A percentile compares a stretch with the other conserved stretches of the same genome.
phyloP scores from a whole-genome alignment of 495 filamentous ascomycete genomes.

The Halenospora varia region DNA sequence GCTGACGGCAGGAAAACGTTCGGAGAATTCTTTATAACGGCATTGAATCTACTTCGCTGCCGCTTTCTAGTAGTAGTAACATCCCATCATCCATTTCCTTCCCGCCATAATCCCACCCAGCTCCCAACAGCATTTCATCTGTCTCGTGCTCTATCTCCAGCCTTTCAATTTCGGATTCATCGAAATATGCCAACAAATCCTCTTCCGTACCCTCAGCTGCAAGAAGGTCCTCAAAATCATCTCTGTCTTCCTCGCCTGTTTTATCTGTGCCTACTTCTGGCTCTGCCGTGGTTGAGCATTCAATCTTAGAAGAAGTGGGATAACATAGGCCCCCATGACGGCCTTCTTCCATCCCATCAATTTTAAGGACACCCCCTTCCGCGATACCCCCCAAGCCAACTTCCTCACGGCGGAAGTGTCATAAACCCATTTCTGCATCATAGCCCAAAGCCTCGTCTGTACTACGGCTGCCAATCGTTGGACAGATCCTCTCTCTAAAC shows the following conservation, averaged over 20 bases:
- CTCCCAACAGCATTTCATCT: slow-evolving; percentile 19
- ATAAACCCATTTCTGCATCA: slow-evolving; percentile 20
- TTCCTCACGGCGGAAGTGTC: slow-evolving; percentile 2
- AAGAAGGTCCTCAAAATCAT: slow-evolving; percentile 14
- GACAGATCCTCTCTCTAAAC: neutral
- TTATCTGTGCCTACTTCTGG: neutral
- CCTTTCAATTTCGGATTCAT: slow-evolving; percentile 11
- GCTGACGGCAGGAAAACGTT: too few species aligned
- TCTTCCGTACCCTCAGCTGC: slow-evolving; percentile 3
- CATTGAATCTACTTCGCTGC: too few species aligned
- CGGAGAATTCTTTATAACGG: too few species aligned
- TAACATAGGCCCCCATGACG: too few species aligned
- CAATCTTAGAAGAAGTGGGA: too few species aligned
- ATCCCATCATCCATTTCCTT: neutral
- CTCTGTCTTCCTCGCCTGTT: neutral
- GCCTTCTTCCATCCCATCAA: too few species aligned
- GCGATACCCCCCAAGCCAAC: neutral
- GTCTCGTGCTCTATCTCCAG: slow-evolving; percentile 9
- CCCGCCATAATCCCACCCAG: neutral
- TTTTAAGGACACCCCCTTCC: neutral
- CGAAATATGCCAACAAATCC: slow-evolving; percentile 9
- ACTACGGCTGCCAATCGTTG: slow-evolving; percentile 2
- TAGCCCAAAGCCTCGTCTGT: slow-evolving; percentile 15
- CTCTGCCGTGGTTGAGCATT: neutral
- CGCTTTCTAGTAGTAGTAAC: neutral